Evolutionary conservation across 1,139 yeast species (phyloP).

Genomic region (Nakaseomyces sp.): DNA sequence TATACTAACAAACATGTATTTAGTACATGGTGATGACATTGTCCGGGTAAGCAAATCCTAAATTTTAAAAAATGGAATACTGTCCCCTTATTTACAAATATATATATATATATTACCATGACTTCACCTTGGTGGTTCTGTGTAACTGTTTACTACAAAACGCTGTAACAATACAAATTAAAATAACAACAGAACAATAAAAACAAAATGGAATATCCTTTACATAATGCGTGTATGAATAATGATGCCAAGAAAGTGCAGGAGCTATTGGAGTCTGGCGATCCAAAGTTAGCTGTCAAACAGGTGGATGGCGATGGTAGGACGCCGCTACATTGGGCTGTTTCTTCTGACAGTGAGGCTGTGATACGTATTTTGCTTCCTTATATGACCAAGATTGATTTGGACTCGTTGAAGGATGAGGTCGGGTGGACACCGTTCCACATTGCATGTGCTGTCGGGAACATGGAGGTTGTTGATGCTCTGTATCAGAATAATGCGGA

Average conservation of each 20-base stretch:
- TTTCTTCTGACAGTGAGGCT: conserved; percentile 50
- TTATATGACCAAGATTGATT: conserved; percentile 38
- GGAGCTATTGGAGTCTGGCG: conserved; percentile 16
- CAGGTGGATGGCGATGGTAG: conserved; percentile 62
- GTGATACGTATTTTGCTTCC: conserved; percentile 35
- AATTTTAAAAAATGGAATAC: no score
- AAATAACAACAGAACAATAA: no score
- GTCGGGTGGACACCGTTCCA: conserved; percentile 89
- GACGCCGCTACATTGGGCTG: conserved; percentile 87
- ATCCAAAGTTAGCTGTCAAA: conserved; percentile 10
- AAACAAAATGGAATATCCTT: conserved; percentile 16
- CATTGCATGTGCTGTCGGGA: conserved; percentile 70
- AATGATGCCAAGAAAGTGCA: conserved; percentile 22
- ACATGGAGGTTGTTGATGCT: conserved; percentile 41
- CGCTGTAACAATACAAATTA: no score
- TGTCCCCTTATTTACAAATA: no score
- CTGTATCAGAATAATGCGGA: conserved; percentile 32
- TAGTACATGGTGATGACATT: no score
- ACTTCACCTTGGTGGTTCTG: no score
- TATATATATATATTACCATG: no score
- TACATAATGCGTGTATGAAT: conserved; percentile 30
- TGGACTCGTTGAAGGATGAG: conserved; percentile 61
- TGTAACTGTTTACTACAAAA: no score
- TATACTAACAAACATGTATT: no score
- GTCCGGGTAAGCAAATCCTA: no score